Evolutionary conservation across 768 basidiomycete species (phyloP), one percentile per base, ranked within the genome.

Genomic region (Steccherinum ochraceum): DNA sequence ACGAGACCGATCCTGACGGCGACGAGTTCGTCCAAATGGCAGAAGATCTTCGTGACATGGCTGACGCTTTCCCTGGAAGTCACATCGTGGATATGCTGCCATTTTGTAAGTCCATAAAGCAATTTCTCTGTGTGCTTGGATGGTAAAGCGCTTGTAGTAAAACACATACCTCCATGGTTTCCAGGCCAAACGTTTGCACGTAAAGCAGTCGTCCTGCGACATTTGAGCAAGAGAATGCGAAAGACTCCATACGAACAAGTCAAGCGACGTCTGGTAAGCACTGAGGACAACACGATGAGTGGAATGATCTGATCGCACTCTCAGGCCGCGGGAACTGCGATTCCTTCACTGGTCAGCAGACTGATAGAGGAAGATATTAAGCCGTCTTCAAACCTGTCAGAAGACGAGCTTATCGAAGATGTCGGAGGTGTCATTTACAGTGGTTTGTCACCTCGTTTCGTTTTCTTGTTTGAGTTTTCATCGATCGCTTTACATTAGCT

Each of bases 161-260:
- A 58, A 40, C 55, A 67, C 26, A 53, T 74, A 13, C 73, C 73
- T 3, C 42, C 64, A 2, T 75, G 73, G 73, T 52, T 71, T 27
- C 73, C 74, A 0, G 72, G 74, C 7, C 64, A 66, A 7, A 61
- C 62, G 0, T 71, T 71, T 45, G 64, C 69, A 52, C 56, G 58
- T 40, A 56, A 48, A 5, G 73, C 69, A 49, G 18, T 58, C 55
- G 63, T 49, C 51, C 51, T 64, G 65, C 48, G 54, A 52, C 12
- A 49, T 21, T 50, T 46, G 4, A 25, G 60, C 5, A 42, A 50
- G 4, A 27, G 40, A 5, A 63, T 64, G 59, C 42, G 30, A 10
- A 40, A 61, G 7, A 23, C 52, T 0, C 72, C 73, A 4, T 70
- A 67, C 42, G 56, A 52, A 0, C 65, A 57, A 47, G 66, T 67